Conservation (phyloP, 352 stramenopile genomes). For the Phytophthora chlamydospora region DNA sequence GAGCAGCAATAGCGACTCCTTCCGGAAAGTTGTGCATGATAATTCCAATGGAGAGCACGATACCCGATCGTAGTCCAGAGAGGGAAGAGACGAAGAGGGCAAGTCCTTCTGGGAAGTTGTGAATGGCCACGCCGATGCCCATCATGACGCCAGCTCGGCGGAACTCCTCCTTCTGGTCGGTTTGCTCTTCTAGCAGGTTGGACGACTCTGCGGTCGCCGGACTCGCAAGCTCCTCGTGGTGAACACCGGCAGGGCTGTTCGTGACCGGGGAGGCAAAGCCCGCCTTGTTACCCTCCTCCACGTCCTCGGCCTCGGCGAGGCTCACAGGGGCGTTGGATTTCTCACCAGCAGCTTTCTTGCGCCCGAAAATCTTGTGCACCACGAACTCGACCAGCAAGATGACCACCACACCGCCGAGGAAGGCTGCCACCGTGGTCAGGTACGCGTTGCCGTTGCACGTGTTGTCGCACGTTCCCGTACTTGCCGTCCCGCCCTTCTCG, state of each 20-base stretch:
- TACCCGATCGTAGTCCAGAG: no score
- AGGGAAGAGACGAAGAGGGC: no score
- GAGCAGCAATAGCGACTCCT: no score
- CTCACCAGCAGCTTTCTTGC: constrained; percentile 8
- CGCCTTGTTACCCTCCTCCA: constrained; percentile 28
- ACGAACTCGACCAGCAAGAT: constrained; percentile 68
- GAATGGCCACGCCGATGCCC: no score
- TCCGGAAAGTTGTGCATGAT: no score
- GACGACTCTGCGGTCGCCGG: constrained; percentile 25
- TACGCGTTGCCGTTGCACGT: constrained; percentile 65
- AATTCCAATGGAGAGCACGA: no score
- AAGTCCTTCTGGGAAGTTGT: no score
- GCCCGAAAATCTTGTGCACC: constrained; percentile 3
- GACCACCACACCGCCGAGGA: constrained; percentile 65
- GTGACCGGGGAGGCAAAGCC: constrained; percentile 9
- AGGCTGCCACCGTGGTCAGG: constrained; percentile 54
- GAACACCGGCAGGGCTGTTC: background rate
- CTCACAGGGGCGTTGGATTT: constrained; percentile 32
- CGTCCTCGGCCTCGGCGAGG: background rate
- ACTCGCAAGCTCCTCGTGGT: constrained; percentile 10
- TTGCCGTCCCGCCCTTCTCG: constrained; percentile 51
- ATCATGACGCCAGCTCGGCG: no score
- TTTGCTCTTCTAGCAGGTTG: constrained; percentile 24
- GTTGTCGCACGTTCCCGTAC: constrained; percentile 59
- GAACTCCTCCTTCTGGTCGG: background rate